A percentile compares a stretch with the other conserved stretches of the same genome.
Conservation (phyloP, 495 filamentous ascomycete genomes). For the Bacidia gigantensis region DNA sequence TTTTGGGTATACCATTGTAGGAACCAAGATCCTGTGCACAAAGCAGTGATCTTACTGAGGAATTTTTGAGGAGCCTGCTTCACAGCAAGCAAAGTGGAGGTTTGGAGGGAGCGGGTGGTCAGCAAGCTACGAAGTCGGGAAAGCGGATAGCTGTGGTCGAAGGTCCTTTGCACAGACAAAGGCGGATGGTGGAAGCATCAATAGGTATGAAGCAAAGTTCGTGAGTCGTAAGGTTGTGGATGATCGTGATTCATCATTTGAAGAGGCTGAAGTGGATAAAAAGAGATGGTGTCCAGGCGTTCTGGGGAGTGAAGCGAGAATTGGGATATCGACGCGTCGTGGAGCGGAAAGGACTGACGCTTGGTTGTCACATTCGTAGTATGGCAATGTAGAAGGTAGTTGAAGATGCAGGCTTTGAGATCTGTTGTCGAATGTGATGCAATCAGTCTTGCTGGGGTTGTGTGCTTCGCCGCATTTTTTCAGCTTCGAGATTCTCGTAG, state of each 20-base stretch:
- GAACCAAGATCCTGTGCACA: not conserved
- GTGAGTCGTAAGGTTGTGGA: conserved; percentile 11
- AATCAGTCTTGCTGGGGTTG: conserved; percentile 48
- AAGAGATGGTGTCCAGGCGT: not conserved
- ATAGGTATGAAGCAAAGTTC: conserved; percentile 10
- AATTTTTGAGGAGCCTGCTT: not conserved
- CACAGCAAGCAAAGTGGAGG: conserved; percentile 5
- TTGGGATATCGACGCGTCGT: not conserved
- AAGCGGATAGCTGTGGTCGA: not conserved
- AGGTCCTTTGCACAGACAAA: not conserved
- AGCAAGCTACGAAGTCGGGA: conserved; percentile 1
- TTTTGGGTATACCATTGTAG: not conserved
- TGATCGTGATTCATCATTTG: conserved; percentile 1
- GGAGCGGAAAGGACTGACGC: not conserved
- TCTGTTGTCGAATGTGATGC: not conserved
- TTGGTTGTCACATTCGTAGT: not conserved
- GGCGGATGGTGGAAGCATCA: conserved; percentile 9
- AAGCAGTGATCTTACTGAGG: not conserved
- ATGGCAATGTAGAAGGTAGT: not conserved
- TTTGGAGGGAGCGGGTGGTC: conserved; percentile 6
- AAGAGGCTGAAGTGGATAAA: not conserved
- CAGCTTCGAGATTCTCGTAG: conserved; percentile 96
- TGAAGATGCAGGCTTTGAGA: too few relatives aligned
- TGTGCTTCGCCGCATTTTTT: conserved; percentile 92
- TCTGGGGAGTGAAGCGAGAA: not conserved